These are phyloP conservation scores for Violaceomyces palustris DNA, from an alignment of 1,284 basidiomycete species.

Conservation along the genomic window DNA sequence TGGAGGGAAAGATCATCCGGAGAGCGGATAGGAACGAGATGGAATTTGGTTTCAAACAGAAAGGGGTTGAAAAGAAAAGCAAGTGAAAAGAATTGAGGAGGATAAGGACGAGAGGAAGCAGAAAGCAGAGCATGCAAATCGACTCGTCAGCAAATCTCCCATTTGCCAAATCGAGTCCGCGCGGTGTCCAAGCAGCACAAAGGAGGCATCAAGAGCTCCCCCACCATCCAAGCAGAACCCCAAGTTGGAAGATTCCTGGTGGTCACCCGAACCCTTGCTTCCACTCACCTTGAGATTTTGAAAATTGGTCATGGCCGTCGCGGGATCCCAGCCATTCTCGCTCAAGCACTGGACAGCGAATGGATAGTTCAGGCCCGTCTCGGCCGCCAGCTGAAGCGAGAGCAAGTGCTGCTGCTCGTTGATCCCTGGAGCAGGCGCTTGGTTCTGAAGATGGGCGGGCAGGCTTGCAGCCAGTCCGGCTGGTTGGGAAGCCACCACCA, in stretches of 20 bases:
- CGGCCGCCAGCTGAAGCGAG: slow-evolving; percentile 47
- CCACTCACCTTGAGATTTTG: slow-evolving; percentile 34
- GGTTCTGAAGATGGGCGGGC: slow-evolving; percentile 31
- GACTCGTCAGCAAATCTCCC: too few relatives aligned
- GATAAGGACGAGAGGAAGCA: too few relatives aligned
- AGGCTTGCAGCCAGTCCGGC: slow-evolving; percentile 3
- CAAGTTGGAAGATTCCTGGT: too few relatives aligned
- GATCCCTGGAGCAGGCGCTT: slow-evolving; percentile 20
- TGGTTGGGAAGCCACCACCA: too few relatives aligned
- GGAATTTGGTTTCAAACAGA: too few relatives aligned
- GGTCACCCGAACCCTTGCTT: background rate
- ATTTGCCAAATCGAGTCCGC: too few relatives aligned
- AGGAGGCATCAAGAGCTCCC: too few relatives aligned
- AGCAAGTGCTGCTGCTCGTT: slow-evolving; percentile 51
- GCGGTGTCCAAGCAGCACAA: too few relatives aligned
- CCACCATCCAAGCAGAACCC: too few relatives aligned
- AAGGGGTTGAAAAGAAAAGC: too few relatives aligned
- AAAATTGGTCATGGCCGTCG: slow-evolving; percentile 49
- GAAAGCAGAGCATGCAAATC: too few relatives aligned
- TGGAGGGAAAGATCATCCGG: background rate
- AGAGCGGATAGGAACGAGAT: background rate
- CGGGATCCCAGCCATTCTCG: slow-evolving; percentile 53
- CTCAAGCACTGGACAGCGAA: slow-evolving; percentile 53
- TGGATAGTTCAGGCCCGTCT: slow-evolving; percentile 51
- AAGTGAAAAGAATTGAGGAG: too few relatives aligned